A percentile compares a stretch with the other conserved stretches of the same genome.
phyloP scores from a whole-genome alignment of 2,329 filamentous ascomycete genomes.

The Aspergillus novofumigatus region DNA sequence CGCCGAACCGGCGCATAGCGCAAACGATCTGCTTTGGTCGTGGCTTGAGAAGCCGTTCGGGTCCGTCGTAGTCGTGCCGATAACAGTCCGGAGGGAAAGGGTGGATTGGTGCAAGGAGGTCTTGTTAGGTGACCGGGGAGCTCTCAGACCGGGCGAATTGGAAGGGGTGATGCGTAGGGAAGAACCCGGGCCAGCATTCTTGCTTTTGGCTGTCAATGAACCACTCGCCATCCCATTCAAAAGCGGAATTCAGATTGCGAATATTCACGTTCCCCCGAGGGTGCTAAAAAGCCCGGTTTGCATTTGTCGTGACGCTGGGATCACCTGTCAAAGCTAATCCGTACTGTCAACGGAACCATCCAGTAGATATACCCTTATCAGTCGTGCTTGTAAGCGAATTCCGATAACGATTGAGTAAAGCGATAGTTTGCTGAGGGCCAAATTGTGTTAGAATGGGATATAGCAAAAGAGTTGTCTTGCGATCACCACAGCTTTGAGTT shows the following conservation, averaged over 20 bases:
- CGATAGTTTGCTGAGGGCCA: background rate
- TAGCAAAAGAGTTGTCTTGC: background rate
- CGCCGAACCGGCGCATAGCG: constrained; percentile 87
- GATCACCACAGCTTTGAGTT: background rate
- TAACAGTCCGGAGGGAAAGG: constrained; percentile 74
- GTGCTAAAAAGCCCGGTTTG: constrained; percentile 16
- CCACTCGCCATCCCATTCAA: constrained; percentile 37
- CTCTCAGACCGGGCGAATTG: constrained; percentile 65
- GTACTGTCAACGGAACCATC: background rate
- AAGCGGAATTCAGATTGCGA: constrained; percentile 7
- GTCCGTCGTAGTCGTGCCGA: constrained; percentile 82
- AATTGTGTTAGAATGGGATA: background rate
- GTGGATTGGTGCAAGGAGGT: constrained; percentile 39
- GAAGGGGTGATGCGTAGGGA: constrained; percentile 68
- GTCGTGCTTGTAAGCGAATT: background rate
- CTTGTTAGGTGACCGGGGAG: constrained; percentile 61
- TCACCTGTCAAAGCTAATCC: background rate
- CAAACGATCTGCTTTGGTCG: constrained; percentile 66
- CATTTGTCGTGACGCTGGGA: constrained; percentile 19
- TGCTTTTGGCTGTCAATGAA: constrained; percentile 32
- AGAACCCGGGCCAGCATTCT: constrained; percentile 27
- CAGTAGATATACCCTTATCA: background rate
- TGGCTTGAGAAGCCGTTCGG: constrained; percentile 84
- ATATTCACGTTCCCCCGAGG: constrained; percentile 25
- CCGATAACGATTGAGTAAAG: background rate